Base-by-base conservation (phyloP, 176 grass and related monocot species). In the Triticum timopheevii region DNA sequence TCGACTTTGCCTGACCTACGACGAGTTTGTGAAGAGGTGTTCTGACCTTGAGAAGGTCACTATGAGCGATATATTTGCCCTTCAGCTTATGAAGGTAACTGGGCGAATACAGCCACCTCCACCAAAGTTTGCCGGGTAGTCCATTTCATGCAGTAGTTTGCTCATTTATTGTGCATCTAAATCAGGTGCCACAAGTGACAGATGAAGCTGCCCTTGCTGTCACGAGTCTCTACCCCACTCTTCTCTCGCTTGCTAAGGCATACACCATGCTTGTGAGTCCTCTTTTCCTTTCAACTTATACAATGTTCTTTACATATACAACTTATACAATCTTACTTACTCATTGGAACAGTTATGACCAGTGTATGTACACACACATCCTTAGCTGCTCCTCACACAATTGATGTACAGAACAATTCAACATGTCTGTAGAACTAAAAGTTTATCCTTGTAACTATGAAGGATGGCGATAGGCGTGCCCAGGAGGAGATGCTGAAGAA, bases 51-150 rank as follows among this genome's bases (percentile, higher is more conserved):
- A 84, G 49, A 95, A 91, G 82, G 86, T 80, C 76, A 98, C 92
- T 35, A 75, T 98, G n/a, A 90, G 86, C 34, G 42, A 98, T 82
- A 87, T 98, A 77, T 96, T 98, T 89, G 86, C 92, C 35, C 92
- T 95, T 69, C 96, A 98, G 78, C 96, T 96, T 91, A 98, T 98
- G 96, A 93, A 98, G 96, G 96, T 98, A 89, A 88, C 30, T 73
- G 10, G 22, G 47, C 69, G 65, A 24, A 69, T 73, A 19, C 61
- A 40, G 7, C n/a, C 2, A 3, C 16, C 33, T 83, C 75, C 24
- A 58, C n/a, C 23, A 44, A 76, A 77, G 50, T 50, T 34, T 49
- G 13, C 5, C 0, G 0, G 1, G 11, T 27, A 31, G 19, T 66
- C 80, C 77, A 81, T 85, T 89, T 80, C 6, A 61, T 85, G 13